These are phyloP conservation scores for Tillandsia leiboldiana DNA, from an alignment of 176 grass and related monocot species.

Conservation along the genomic window DNA sequence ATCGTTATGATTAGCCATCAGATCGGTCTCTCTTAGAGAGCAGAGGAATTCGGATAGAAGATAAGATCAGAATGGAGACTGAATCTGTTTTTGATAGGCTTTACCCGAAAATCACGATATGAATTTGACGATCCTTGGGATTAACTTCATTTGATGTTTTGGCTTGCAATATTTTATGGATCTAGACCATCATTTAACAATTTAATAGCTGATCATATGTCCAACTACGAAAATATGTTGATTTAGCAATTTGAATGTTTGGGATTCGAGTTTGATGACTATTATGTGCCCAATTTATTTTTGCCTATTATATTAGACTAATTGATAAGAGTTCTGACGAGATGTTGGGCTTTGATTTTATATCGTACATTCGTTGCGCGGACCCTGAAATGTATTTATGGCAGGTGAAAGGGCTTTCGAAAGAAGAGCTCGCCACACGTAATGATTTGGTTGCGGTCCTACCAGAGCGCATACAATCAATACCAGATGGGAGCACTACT, in stretches of 20 bases:
- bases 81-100: too few relatives aligned
- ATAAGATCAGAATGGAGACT: too few relatives aligned
- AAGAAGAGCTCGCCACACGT: slow-evolving; percentile 64
- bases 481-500: slow-evolving; percentile 70
- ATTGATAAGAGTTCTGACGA: slow-evolving; percentile 5
- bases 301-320: neutral
- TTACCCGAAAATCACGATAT: too few relatives aligned
- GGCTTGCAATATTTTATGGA: too few relatives aligned
- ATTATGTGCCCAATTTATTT: neutral
- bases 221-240: neutral
- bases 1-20: neutral
- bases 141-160: too few relatives aligned
- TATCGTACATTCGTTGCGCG: neutral
- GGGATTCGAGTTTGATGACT: neutral
- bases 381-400: slow-evolving; percentile 2
- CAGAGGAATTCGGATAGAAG: too few relatives aligned
- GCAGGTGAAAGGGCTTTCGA: slow-evolving; percentile 96
- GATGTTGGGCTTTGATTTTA: neutral
- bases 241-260: neutral
- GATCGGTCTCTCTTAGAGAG: neutral
- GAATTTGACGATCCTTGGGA: too few relatives aligned
- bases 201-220: too few relatives aligned
- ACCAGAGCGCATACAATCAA: slow-evolving; percentile 85
- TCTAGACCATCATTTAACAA: too few relatives aligned
- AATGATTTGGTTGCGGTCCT: slow-evolving; percentile 70